These are phyloP conservation scores for Aspergillus melleus DNA, from an alignment of 2,329 filamentous ascomycete species.

Conservation along the genomic window DNA sequence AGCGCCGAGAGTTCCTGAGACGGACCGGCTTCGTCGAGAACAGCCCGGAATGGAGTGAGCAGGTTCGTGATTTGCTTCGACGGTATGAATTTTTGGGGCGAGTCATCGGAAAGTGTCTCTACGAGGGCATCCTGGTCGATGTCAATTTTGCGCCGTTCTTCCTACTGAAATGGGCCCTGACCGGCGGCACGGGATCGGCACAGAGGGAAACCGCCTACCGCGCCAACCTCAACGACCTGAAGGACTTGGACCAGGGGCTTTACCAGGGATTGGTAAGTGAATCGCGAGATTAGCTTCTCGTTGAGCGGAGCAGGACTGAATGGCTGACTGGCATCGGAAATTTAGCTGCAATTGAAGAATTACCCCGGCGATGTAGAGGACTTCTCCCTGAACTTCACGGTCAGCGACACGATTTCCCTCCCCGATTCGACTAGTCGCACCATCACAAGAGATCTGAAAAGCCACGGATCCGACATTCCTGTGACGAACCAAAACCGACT, in stretches of 20 bases:
- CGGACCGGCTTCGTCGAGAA: conserved; percentile 53
- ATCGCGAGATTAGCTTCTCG: not conserved
- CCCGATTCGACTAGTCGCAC: conserved; percentile 57
- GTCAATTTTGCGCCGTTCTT: conserved; percentile 94
- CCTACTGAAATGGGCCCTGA: conserved; percentile 88
- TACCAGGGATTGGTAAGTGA: conserved; percentile 75
- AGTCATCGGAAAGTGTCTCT: conserved; percentile 92
- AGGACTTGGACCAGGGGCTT: conserved; percentile 84
- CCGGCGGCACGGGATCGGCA: conserved; percentile 62
- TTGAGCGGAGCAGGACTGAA: not conserved
- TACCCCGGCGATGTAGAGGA: conserved; percentile 78
- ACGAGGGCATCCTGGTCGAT: conserved; percentile 93
- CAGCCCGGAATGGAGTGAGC: conserved; percentile 57
- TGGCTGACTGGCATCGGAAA: not conserved
- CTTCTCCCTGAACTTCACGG: conserved; percentile 83
- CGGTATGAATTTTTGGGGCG: conserved; percentile 90
- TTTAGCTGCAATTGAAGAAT: conserved; percentile 70
- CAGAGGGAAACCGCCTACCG: conserved; percentile 73
- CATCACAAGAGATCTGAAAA: conserved; percentile 72
- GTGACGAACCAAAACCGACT: conserved; percentile 92
- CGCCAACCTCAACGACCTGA: conserved; percentile 90
- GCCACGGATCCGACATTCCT: conserved; percentile 70
- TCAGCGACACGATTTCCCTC: conserved; percentile 67
- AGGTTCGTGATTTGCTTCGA: conserved; percentile 62
- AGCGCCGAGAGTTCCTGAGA: conserved; percentile 60